Evolutionary conservation across 2,329 filamentous ascomycete species (phyloP), one percentile per base, ranked within the genome.

Genomic region (Fusarium devonianum): DNA sequence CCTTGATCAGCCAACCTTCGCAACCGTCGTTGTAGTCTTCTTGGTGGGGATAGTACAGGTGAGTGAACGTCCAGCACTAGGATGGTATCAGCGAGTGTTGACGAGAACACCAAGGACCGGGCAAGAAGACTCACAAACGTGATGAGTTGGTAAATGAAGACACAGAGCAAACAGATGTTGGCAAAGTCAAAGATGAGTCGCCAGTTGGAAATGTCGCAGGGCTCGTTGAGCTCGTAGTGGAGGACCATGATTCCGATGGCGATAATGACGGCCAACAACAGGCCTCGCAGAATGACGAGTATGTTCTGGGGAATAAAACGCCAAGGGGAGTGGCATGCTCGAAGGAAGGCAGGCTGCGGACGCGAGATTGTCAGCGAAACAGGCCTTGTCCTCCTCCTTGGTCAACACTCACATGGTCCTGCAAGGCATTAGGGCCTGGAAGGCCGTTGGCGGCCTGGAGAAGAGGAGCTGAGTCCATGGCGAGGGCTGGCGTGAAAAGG

Each of bases 281-380:
- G 30, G 9, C 72, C 71, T 30, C 80, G 76, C 14, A 80, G 58
- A 44, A 70, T 66, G 37, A 78, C 72, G 35, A 82, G 71, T 21
- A 70, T 46, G 34, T 74, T 74, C 52, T 81, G 78, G 18, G 72
- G 73, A 36, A 82, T 73, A 41, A 62, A 71, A 6, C 68, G 60
- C 77, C 79, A 82, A 14, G 78, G 75, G 2, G 80, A 82, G 53
- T 81, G 79, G 29, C 75, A 77, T 35, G 73, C 77, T 60, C 78
- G 76, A 11, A 80, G 71, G 47, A 78, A 81, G 11, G 79, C 75
- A 19, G 78, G 76, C 78, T 82, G 34, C 29, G 12, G 1, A 18
- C 8, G 7, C n/a, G 5, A 8, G 9, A 4, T 13, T 10, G 42
- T 65, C 26, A 69, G 62, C 23, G 34, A 30, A 25, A 7, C 3